phyloP scores from a whole-genome alignment of 75 land plant species.

The Adiantum capillusveneris region DNA sequence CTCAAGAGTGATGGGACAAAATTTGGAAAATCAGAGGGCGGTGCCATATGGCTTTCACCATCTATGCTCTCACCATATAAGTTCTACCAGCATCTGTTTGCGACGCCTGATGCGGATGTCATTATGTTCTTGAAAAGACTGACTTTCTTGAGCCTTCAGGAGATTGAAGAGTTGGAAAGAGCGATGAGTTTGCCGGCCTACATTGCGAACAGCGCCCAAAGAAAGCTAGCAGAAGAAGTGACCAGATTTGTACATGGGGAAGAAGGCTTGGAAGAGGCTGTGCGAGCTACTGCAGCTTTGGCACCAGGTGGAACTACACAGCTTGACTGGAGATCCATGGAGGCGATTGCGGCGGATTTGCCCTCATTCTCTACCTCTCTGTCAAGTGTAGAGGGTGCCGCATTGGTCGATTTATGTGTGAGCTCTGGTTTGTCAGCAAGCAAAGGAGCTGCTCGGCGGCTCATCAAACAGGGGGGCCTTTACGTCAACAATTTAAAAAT shows the following conservation, averaged over 20 bases:
- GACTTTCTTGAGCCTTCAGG: conserved; percentile 76
- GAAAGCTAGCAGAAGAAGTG: conserved; percentile 86
- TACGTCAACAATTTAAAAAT: conserved; percentile 89
- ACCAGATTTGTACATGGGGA: conserved; percentile 92
- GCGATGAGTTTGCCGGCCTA: conserved; percentile 62
- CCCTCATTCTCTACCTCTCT: conserved; percentile 66
- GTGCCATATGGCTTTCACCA: conserved; percentile 90
- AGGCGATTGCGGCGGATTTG: conserved; percentile 79
- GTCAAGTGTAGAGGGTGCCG: conserved; percentile 48
- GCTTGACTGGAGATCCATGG: conserved; percentile 64
- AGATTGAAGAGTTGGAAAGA: conserved; percentile 55
- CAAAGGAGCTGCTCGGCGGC: conserved; percentile 76
- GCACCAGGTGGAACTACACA: conserved; percentile 81
- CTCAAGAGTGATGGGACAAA: conserved; percentile 95
- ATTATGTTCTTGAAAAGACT: conserved; percentile 73
- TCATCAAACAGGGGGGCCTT: conserved; percentile 92
- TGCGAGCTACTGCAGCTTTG: conserved; percentile 85
- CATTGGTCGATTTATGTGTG: conserved; percentile 77
- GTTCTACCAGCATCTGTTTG: conserved; percentile 89
- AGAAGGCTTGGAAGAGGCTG: conserved; percentile 71
- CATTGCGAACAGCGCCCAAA: conserved; percentile 75
- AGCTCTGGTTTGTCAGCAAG: conserved; percentile 64
- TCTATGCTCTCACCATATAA: conserved; percentile 77
- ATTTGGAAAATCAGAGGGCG: conserved; percentile 95
- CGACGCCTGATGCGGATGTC: conserved; percentile 81